These are phyloP conservation scores for Myxozyma monticola DNA, from an alignment of 805 yeast species.

Conservation along the genomic window DNA sequence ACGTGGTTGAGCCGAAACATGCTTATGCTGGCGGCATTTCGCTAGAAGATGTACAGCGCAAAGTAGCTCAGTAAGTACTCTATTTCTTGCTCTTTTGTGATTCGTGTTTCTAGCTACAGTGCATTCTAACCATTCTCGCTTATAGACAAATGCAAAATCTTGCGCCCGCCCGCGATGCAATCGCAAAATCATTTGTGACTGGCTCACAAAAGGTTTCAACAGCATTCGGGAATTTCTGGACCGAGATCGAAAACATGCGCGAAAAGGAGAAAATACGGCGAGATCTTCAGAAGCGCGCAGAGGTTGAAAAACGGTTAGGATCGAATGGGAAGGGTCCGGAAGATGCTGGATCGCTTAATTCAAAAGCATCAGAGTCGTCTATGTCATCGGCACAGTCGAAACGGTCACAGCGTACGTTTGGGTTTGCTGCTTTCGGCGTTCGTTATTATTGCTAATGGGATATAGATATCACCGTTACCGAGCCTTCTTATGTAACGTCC, in stretches of 20 bases:
- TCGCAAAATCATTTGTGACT: constrained; percentile 33
- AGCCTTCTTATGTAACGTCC: constrained; percentile 12
- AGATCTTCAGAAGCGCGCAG: constrained; percentile 9
- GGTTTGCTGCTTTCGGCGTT: neutral
- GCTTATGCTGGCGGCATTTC: constrained; percentile 36
- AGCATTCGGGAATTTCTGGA: constrained; percentile 38
- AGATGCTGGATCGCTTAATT: constrained; percentile 1
- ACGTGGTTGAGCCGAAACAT: constrained; percentile 53
- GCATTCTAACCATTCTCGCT: neutral
- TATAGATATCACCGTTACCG: constrained; percentile 11
- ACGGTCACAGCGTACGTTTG: constrained; percentile 13
- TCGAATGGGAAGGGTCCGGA: neutral
- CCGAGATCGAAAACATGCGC: constrained; percentile 26
- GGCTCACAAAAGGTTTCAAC: constrained; percentile 33
- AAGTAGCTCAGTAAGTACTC: constrained; percentile 28
- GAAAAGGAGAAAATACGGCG: constrained; percentile 24
- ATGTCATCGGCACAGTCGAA: constrained; percentile 9
- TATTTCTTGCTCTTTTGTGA: neutral
- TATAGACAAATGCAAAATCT: constrained; percentile 30
- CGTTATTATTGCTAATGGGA: neutral
- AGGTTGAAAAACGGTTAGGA: neutral
- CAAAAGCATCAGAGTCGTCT: constrained; percentile 6
- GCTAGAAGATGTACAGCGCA: constrained; percentile 33
- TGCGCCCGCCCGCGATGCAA: constrained; percentile 34
- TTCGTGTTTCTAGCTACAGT: neutral